Percentiles rank a stretch among this genome's conserved stretches.
Evolutionary conservation across 331 rosid species (phyloP).

Genomic region (Pyrus hybrid): DNA sequence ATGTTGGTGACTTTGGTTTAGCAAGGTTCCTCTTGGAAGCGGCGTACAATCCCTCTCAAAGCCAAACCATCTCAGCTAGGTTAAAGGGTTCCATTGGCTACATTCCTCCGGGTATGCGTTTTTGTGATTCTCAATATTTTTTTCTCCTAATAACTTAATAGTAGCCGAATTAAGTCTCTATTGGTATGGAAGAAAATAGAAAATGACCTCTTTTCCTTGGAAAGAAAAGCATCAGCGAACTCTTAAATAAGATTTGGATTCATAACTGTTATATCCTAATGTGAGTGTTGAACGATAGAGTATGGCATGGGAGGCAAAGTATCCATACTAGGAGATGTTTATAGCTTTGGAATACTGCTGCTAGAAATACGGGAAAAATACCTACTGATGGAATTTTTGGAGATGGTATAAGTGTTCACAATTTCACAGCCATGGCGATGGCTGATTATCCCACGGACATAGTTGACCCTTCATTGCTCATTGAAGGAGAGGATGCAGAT

Average conservation of each 20-base stretch:
- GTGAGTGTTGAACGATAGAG: background rate
- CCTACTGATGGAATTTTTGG: too few species aligned
- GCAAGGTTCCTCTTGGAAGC: background rate
- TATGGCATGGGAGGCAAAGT: too few species aligned
- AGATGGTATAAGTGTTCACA: slow-evolving; percentile 15
- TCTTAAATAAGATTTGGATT: too few species aligned
- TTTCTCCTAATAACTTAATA: background rate
- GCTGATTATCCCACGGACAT: slow-evolving; percentile 26
- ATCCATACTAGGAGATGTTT: too few species aligned
- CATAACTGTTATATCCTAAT: too few species aligned
- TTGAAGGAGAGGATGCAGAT: background rate
- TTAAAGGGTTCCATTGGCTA: background rate
- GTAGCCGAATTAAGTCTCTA: too few species aligned
- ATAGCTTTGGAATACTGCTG: too few species aligned
- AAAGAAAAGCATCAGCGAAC: too few species aligned
- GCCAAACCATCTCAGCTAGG: background rate
- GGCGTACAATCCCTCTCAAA: background rate
- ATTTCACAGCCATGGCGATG: slow-evolving; percentile 18
- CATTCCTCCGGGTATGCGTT: background rate
- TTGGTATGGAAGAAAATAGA: too few species aligned
- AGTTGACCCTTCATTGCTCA: slow-evolving; percentile 26
- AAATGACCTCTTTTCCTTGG: too few species aligned
- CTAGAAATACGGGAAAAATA: too few species aligned
- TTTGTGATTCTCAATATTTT: background rate
- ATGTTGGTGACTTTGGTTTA: background rate